Conservation (phyloP, 306 rosid genomes). For the Ormosia semicastrata region DNA sequence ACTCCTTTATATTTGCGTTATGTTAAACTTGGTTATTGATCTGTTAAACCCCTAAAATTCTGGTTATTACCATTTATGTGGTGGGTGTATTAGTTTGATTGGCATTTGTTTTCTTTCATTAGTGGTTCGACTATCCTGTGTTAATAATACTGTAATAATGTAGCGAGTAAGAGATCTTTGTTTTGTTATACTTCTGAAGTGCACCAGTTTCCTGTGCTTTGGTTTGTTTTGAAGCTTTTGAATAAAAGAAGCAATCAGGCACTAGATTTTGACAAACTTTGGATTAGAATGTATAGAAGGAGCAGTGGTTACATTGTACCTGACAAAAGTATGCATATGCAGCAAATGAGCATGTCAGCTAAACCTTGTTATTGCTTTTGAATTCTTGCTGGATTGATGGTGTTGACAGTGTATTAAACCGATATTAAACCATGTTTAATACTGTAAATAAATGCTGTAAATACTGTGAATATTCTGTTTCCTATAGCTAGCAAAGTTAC, state of each 20-base stretch:
- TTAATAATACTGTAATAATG: not conserved
- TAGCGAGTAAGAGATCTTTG: not conserved
- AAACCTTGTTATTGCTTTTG: not conserved
- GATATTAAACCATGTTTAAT: too few relatives aligned
- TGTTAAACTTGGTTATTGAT: not conserved
- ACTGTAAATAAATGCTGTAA: too few relatives aligned
- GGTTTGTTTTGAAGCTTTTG: constrained; percentile 14
- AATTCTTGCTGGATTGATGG: not conserved
- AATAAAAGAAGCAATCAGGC: not conserved
- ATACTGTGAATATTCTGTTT: too few relatives aligned
- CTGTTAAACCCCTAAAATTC: not conserved
- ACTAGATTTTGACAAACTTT: not conserved
- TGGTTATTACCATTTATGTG: not conserved
- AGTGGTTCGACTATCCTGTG: not conserved
- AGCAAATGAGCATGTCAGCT: not conserved
- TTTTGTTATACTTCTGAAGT: not conserved
- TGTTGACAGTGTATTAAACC: too few relatives aligned
- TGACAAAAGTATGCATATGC: not conserved
- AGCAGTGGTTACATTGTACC: not conserved
- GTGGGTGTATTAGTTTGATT: not conserved
- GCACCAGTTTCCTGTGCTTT: not conserved
- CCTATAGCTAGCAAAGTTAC: too few relatives aligned
- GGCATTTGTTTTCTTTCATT: not conserved
- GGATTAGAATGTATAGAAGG: constrained; percentile 3
- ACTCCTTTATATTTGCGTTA: not conserved